A percentile compares a stretch with the other conserved stretches of the same genome.
Evolutionary conservation across 2,329 filamentous ascomycete genomes (phyloP).

Genomic region (Sphaerulina musiva): DNA sequence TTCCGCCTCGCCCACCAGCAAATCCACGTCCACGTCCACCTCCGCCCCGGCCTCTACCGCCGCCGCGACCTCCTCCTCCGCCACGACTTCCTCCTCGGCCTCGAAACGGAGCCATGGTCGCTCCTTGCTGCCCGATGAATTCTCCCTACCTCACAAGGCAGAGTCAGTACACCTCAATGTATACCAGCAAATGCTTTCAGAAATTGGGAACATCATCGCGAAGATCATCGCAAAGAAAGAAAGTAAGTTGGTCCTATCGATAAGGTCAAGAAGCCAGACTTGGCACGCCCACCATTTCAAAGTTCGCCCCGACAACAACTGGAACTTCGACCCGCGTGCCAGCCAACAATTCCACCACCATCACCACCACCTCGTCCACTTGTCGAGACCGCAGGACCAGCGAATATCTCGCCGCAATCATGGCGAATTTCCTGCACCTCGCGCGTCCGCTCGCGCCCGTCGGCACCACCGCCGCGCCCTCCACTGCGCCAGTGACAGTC

Average conservation of each 20-base stretch:
- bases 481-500: constrained; percentile 85
- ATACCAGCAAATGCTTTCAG: too few relatives aligned
- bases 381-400: constrained; percentile 4
- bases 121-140: not conserved
- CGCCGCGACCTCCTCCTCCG: constrained; percentile 25
- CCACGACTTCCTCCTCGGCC: constrained; percentile 30
- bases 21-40: constrained; percentile 23
- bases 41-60: constrained; percentile 26
- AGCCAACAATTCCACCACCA: constrained; percentile 2
- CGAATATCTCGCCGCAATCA: constrained; percentile 20
- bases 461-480: constrained; percentile 64
- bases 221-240: not conserved
- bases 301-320: constrained; percentile 1
- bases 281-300: constrained; percentile 1
- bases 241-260: not conserved
- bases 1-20: constrained; percentile 23
- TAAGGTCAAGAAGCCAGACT: not conserved
- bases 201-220: not conserved
- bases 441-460: constrained; percentile 83
- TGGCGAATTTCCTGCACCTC: constrained; percentile 83
- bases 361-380: constrained; percentile 4
- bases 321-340: constrained; percentile 5
- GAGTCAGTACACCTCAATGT: too few relatives aligned
- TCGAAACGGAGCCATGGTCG: constrained; percentile 26
- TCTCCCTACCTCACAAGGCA: too few relatives aligned